These are phyloP conservation scores for Castanea crenata DNA, from an alignment of 306 rosid genomes.

Conservation along the genomic window DNA sequence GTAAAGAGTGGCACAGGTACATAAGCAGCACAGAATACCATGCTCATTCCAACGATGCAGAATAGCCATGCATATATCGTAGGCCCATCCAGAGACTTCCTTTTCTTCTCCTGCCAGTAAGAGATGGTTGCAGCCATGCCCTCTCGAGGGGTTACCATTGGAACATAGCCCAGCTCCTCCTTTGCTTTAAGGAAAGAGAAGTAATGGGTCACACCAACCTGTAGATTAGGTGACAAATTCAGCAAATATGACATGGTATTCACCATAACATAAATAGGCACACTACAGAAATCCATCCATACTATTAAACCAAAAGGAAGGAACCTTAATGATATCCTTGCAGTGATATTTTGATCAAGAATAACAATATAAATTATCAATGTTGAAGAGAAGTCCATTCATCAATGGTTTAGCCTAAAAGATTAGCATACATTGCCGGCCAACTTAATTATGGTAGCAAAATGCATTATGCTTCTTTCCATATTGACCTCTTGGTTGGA, in stretches of 20 bases:
- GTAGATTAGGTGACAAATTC: constrained; percentile 16
- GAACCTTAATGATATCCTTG: not conserved
- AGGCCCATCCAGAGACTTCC: constrained; percentile 69
- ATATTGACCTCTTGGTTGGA: too few relatives aligned
- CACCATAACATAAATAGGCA: not conserved
- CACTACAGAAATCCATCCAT: not conserved
- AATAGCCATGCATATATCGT: constrained; percentile 68
- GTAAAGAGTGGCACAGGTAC: constrained; percentile 60
- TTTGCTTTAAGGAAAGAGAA: constrained; percentile 87
- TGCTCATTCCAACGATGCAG: constrained; percentile 59
- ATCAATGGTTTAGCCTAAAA: not conserved
- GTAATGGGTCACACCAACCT: constrained; percentile 88
- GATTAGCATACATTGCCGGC: not conserved
- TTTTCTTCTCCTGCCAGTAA: constrained; percentile 78
- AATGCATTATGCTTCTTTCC: not conserved
- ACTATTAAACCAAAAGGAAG: not conserved
- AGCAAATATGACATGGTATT: constrained; percentile 10
- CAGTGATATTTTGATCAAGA: not conserved
- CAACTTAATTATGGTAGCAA: not conserved
- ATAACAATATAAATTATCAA: not conserved
- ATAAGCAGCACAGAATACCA: constrained; percentile 61
- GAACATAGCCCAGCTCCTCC: constrained; percentile 83
- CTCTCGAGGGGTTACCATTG: constrained; percentile 64
- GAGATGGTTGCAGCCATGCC: constrained; percentile 88
- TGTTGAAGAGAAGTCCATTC: not conserved